A percentile compares a stretch with the other conserved stretches of the same genome.
phyloP scores from a whole-genome alignment of 352 stramenopile genomes.

The Globisporangium radiosum region DNA sequence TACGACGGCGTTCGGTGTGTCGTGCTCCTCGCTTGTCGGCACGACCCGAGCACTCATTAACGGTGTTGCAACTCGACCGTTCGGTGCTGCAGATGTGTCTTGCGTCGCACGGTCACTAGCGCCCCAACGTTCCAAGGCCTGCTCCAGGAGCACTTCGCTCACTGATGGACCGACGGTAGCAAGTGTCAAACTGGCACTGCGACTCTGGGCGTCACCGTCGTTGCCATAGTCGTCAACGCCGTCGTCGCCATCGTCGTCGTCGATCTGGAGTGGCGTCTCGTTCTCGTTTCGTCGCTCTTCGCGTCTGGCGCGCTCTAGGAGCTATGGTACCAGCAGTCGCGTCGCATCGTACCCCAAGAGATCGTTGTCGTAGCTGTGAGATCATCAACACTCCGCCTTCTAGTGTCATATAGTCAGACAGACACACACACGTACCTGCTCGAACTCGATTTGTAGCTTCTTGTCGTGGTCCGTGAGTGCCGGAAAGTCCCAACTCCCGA shows the following conservation, averaged over 20 bases:
- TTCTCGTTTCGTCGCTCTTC: background rate
- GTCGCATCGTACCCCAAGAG: no score
- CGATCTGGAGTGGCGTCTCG: background rate
- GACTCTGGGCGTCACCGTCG: background rate
- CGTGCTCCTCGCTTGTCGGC: no score
- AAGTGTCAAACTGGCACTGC: background rate
- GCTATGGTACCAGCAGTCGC: background rate
- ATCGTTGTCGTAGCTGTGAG: no score
- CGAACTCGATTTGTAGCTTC: slow-evolving; percentile 22
- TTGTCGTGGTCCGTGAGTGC: slow-evolving; percentile 34
- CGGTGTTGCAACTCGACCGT: no score
- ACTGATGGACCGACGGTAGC: background rate
- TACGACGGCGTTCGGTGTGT: no score
- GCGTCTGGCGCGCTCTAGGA: background rate
- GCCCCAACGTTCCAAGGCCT: no score
- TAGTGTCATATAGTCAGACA: background rate
- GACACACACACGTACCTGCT: slow-evolving; percentile 18
- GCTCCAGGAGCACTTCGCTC: no score
- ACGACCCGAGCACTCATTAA: no score
- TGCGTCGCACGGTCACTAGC: no score
- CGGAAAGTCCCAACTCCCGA: slow-evolving; percentile 45
- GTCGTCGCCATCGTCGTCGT: background rate
- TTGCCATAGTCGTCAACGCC: background rate
- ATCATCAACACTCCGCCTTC: no score
- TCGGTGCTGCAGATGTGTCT: no score